These are phyloP conservation scores for Colletotrichum navitas DNA, from an alignment of 2,329 filamentous ascomycete genomes.

Conservation along the genomic window DNA sequence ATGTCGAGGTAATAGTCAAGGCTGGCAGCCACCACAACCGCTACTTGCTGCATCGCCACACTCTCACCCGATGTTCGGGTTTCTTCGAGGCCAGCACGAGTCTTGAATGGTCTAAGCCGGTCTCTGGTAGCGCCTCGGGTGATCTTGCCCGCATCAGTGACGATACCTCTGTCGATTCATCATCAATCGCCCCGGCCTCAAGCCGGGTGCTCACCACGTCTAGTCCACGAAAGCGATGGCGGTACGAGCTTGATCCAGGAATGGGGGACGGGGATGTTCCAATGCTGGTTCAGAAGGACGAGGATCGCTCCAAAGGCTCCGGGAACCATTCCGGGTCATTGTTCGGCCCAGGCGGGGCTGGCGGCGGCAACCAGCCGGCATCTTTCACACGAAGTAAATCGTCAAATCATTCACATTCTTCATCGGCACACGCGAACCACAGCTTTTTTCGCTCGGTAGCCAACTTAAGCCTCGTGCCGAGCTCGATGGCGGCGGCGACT, in stretches of 20 bases:
- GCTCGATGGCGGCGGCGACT: constrained; percentile 58
- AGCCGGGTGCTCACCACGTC: constrained; percentile 45
- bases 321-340: constrained; percentile 58
- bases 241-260: constrained; percentile 87
- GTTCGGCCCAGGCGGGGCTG: constrained; percentile 60
- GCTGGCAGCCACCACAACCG: constrained; percentile 79
- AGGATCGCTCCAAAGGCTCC: constrained; percentile 40
- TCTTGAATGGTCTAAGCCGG: constrained; percentile 76
- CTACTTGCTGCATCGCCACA: constrained; percentile 89
- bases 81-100: constrained; percentile 92
- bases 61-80: constrained; percentile 88
- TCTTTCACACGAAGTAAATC: constrained; percentile 68
- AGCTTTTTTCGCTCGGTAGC: constrained; percentile 90
- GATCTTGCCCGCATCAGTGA: constrained; percentile 69
- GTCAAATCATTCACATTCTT: constrained; percentile 68
- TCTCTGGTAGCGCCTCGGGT: constrained; percentile 50
- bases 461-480: constrained; percentile 72
- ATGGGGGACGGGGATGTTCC: constrained; percentile 81
- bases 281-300: constrained; percentile 87
- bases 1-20: constrained; percentile 89
- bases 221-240: constrained; percentile 74
- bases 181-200: constrained; percentile 19
- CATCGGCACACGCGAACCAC: constrained; percentile 54
- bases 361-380: constrained; percentile 31
- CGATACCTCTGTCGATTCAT: constrained; percentile 50